These are phyloP conservation scores for Venturia asperata DNA, from an alignment of 2,329 filamentous ascomycete species.

Conservation along the genomic window DNA sequence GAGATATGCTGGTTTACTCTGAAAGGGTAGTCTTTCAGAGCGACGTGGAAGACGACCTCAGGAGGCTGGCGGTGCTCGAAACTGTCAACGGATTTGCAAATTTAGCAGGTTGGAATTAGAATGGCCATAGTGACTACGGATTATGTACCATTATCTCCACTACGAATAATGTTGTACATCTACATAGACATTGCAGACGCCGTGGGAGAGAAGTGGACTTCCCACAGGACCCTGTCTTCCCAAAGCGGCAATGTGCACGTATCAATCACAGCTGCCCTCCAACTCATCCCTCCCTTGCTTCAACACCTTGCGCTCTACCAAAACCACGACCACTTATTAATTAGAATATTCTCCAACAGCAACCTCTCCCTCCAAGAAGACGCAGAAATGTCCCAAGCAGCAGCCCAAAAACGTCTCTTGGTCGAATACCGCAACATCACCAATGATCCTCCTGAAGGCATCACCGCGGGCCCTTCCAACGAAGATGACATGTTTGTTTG, in stretches of 20 bases:
- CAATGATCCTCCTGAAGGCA: constrained; percentile 93
- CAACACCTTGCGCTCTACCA: background rate
- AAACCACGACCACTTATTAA: background rate
- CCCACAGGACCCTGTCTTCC: background rate
- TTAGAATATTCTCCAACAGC: background rate
- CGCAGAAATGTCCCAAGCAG: constrained; percentile 23
- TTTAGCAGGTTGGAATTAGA: background rate
- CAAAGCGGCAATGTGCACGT: constrained; percentile 5
- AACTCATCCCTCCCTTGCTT: background rate
- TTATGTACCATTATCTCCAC: background rate
- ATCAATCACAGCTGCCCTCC: background rate
- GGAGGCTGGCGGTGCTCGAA: background rate
- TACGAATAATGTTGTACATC: background rate
- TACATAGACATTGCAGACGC: background rate
- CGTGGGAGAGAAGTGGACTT: background rate
- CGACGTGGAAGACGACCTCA: too few relatives aligned
- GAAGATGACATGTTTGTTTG: constrained; percentile 95
- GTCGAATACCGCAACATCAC: constrained; percentile 94
- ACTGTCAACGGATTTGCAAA: background rate
- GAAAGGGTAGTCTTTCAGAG: too few relatives aligned
- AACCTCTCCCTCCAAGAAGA: background rate
- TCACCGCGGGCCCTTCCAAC: constrained; percentile 84
- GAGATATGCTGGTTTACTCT: too few relatives aligned
- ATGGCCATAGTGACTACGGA: background rate
- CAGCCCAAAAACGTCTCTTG: constrained; percentile 71